Evolutionary conservation across 257 asterid genomes (phyloP).

Genomic region (Mitragyna speciosa): DNA sequence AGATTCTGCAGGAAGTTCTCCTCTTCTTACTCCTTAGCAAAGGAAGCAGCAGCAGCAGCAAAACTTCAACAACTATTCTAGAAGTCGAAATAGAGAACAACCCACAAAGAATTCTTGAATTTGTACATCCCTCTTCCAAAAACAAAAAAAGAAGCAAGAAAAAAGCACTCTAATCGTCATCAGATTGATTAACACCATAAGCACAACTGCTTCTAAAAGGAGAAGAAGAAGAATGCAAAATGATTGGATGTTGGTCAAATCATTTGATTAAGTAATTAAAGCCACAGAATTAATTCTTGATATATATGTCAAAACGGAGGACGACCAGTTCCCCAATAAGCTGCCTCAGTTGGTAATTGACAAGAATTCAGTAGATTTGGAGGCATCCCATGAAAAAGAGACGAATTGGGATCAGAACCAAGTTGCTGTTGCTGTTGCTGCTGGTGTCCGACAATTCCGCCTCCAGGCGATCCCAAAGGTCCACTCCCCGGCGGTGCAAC

Average conservation of each 20-base stretch:
- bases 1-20: conserved; percentile 3
- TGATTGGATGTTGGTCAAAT: conserved; percentile 10
- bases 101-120: conserved; percentile 34
- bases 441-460: conserved; percentile 33
- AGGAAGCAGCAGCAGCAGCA: neutral
- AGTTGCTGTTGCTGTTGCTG: conserved; percentile 22
- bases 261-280: conserved; percentile 5
- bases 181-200: conserved; percentile 24
- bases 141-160: neutral
- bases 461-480: conserved; percentile 40
- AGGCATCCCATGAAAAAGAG: conserved; percentile 52
- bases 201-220: conserved; percentile 13
- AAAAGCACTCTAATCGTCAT: conserved; percentile 10
- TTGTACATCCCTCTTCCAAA: conserved; percentile 33
- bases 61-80: conserved; percentile 6
- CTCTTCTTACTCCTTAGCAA: neutral
- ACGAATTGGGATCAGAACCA: conserved; percentile 36
- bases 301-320: conserved; percentile 52
- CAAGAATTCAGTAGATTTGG: conserved; percentile 66
- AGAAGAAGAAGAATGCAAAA: conserved; percentile 19
- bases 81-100: conserved; percentile 1
- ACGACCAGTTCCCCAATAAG: conserved; percentile 69
- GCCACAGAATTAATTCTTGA: neutral
- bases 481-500: conserved; percentile 21
- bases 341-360: conserved; percentile 68